Evolutionary conservation across 345 rosid genomes (phyloP).

Genomic region (Stellera chamaejasme): DNA sequence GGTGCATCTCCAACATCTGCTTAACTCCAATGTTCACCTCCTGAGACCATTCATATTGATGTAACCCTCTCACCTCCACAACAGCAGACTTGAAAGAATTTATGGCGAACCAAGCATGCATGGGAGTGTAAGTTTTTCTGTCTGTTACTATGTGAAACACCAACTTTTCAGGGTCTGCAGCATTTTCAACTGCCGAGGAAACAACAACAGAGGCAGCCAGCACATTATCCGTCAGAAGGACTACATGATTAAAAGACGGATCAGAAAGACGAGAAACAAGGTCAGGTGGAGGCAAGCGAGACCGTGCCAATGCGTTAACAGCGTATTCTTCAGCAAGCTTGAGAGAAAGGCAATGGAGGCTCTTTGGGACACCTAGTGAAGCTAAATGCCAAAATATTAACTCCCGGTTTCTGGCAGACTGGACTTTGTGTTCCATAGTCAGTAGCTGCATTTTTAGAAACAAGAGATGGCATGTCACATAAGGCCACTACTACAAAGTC

Average conservation of each 20-base stretch:
- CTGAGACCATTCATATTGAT: constrained; percentile 84
- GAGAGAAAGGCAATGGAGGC: constrained; percentile 80
- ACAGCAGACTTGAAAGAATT: constrained; percentile 55
- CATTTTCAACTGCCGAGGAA: constrained; percentile 58
- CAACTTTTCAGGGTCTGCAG: constrained; percentile 54
- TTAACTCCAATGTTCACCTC: constrained; percentile 61
- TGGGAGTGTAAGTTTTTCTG: constrained; percentile 82
- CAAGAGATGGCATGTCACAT: constrained; percentile 2
- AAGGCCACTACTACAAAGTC: not conserved
- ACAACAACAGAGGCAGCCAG: constrained; percentile 89
- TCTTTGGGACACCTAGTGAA: constrained; percentile 77
- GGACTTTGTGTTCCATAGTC: constrained; percentile 69
- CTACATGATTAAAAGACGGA: constrained; percentile 62
- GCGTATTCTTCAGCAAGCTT: constrained; percentile 86
- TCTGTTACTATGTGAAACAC: constrained; percentile 91
- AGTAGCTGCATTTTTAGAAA: constrained; percentile 38
- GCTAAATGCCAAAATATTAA: constrained; percentile 85
- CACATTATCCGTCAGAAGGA: constrained; percentile 79
- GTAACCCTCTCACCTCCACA: constrained; percentile 91
- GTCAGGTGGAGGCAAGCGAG: constrained; percentile 75
- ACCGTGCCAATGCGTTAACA: constrained; percentile 69
- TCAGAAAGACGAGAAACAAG: constrained; percentile 57
- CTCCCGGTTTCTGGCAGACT: constrained; percentile 68
- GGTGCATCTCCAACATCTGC: constrained; percentile 69
- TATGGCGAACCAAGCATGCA: constrained; percentile 96